Conservation (phyloP, 2,329 filamentous ascomycete genomes). For the Colletotrichum sp. region DNA sequence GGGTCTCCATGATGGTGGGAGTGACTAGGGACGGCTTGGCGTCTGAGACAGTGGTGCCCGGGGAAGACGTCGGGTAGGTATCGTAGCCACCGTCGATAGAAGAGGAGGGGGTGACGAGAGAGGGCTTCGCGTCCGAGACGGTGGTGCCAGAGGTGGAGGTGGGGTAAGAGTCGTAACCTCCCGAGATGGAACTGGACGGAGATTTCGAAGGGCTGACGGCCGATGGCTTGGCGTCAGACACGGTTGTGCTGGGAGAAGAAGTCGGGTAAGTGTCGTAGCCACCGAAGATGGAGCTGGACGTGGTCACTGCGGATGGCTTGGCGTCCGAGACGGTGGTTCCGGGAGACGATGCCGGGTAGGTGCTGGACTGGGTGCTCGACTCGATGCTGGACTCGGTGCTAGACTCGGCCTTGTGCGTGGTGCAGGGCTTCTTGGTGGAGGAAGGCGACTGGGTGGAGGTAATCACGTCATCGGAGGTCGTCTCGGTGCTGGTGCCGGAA, state of each 20-base stretch:
- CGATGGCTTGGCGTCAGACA: not conserved
- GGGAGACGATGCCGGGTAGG: not conserved
- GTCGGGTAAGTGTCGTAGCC: not conserved
- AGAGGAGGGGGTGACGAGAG: not conserved
- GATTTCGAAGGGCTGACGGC: not conserved
- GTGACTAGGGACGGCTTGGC: slow-evolving; percentile 2
- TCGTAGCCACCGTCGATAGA: not conserved
- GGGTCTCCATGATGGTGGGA: not conserved
- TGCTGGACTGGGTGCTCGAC: not conserved
- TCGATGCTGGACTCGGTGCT: not conserved
- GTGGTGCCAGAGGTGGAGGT: not conserved
- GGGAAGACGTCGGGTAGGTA: not conserved
- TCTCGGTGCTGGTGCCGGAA: not conserved
- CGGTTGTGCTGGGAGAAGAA: not conserved
- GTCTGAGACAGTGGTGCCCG: not conserved
- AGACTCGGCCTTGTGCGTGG: not conserved
- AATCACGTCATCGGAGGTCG: not conserved
- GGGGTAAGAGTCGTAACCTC: not conserved
- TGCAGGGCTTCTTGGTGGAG: not conserved
- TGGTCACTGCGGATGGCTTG: not conserved
- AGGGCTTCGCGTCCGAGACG: not conserved
- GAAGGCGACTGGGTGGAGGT: not conserved
- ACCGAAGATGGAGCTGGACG: not conserved
- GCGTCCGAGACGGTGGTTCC: slow-evolving; percentile 1
- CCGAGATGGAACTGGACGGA: not conserved